These are phyloP conservation scores for Raffaelea deltoideospora DNA, from an alignment of 2,329 filamentous ascomycete genomes.

Conservation along the genomic window DNA sequence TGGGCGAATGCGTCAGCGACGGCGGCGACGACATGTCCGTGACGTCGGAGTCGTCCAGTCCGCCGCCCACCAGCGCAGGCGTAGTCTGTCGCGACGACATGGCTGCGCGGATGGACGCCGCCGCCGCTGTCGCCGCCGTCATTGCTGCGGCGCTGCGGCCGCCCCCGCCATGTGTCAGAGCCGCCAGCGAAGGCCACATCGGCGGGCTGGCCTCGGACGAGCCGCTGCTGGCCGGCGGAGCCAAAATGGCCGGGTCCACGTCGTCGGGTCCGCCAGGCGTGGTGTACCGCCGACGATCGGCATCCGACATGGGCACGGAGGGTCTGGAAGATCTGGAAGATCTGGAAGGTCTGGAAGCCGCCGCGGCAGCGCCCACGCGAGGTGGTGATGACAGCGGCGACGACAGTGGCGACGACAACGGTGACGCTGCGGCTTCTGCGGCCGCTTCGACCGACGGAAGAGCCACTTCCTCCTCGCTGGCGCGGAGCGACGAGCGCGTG, in stretches of 20 bases:
- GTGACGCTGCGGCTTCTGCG: background rate
- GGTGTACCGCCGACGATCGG: constrained; percentile 15
- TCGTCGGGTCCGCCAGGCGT: constrained; percentile 22
- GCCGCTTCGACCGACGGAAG: background rate
- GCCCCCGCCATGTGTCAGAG: constrained; percentile 27
- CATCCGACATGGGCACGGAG: constrained; percentile 2
- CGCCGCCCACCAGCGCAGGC: background rate
- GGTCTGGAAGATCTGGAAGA: too few relatives aligned
- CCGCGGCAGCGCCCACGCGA: too few relatives aligned
- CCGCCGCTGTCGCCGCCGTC: background rate
- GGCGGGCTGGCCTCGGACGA: constrained; percentile 26
- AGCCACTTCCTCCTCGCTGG: background rate
- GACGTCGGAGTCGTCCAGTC: constrained; percentile 24
- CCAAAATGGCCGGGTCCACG: constrained; percentile 33
- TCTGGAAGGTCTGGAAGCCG: too few relatives aligned
- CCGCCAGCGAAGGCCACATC: constrained; percentile 36
- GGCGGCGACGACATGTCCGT: constrained; percentile 48
- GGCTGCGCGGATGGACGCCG: background rate
- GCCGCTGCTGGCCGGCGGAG: constrained; percentile 39
- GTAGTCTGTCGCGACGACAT: background rate
- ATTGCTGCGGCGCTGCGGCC: constrained; percentile 13
- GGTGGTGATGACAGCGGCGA: constrained; percentile 8
- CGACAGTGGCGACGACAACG: constrained; percentile 21
- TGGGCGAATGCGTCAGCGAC: constrained; percentile 52
- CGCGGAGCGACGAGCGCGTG: too few relatives aligned